Conservation (phyloP, 208 protist genomes). For the Sergeia podlipaevii region DNA sequence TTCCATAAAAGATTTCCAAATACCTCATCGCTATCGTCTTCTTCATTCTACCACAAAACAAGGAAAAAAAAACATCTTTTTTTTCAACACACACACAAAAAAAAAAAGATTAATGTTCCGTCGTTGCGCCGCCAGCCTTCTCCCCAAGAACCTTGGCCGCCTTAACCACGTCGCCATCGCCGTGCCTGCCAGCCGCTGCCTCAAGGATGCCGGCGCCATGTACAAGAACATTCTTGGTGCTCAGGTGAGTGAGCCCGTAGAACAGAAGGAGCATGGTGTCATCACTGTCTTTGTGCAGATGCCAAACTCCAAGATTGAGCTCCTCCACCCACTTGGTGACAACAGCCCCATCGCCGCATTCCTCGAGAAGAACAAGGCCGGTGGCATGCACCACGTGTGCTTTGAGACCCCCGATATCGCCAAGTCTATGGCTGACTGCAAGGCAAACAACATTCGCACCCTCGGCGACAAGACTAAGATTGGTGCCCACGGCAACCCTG, state of each 20-base stretch:
- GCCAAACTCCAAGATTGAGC: constrained; percentile 90
- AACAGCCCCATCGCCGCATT: constrained; percentile 89
- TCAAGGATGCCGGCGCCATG: constrained; percentile 46
- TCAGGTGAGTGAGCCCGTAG: constrained; percentile 71
- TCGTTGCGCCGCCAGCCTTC: constrained; percentile 9
- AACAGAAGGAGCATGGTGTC: constrained; percentile 89
- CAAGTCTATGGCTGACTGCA: constrained; percentile 45
- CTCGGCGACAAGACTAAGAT: constrained; percentile 88
- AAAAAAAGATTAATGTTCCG: too few relatives aligned
- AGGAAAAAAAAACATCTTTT: too few relatives aligned
- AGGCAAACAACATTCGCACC: constrained; percentile 58
- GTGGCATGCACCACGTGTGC: constrained; percentile 94
- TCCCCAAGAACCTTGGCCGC: constrained; percentile 50
- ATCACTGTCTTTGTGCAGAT: constrained; percentile 92
- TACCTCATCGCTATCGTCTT: too few relatives aligned
- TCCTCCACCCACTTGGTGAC: constrained; percentile 88
- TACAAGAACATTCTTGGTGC: constrained; percentile 79
- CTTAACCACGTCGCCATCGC: constrained; percentile 96
- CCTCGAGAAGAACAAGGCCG: constrained; percentile 83
- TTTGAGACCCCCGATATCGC: constrained; percentile 80
- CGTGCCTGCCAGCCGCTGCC: constrained; percentile 61
- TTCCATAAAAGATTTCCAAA: too few relatives aligned
- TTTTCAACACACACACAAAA: too few relatives aligned
- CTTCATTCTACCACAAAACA: too few relatives aligned
- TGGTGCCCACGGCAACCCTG: constrained; percentile 93